Evolutionary conservation across 2,329 filamentous ascomycete genomes (phyloP).

Genomic region (Neofusicoccum umdonicola): DNA sequence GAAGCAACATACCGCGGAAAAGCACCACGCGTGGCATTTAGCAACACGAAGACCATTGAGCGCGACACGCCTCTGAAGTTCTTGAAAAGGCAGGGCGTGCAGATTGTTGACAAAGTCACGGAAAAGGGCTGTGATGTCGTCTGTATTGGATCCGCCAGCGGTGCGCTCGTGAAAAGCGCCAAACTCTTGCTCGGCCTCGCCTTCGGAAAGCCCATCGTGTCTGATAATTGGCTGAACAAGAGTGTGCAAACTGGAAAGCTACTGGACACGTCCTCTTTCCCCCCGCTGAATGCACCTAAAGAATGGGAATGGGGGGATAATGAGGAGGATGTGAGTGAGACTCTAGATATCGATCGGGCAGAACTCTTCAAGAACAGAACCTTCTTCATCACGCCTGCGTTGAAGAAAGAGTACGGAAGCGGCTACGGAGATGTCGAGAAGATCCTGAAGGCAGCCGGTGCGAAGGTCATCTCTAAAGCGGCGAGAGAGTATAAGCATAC

Average conservation of each 20-base stretch:
- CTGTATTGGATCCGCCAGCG: background rate
- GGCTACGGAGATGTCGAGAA: constrained; percentile 40
- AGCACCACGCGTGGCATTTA: background rate
- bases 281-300: constrained; percentile 31
- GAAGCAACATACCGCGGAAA: background rate
- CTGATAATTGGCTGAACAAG: constrained; percentile 46
- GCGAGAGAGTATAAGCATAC: constrained; percentile 23
- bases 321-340: constrained; percentile 24
- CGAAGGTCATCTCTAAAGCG: constrained; percentile 28
- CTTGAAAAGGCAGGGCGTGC: background rate
- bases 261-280: constrained; percentile 34
- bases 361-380: constrained; percentile 51
- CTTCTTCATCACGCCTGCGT: constrained; percentile 48
- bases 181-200: constrained; percentile 47
- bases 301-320: constrained; percentile 41
- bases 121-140: constrained; percentile 2
- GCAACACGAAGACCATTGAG: background rate
- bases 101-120: background rate
- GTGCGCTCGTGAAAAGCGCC: constrained; percentile 18
- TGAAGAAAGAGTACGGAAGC: constrained; percentile 31
- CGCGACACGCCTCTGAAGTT: background rate
- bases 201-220: constrained; percentile 45
- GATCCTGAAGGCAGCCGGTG: constrained; percentile 40
- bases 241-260: constrained; percentile 37
- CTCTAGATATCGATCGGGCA: constrained; percentile 33